A percentile compares a stretch with the other conserved stretches of the same genome.
Conservation (phyloP, 2,329 filamentous ascomycete species). For the Cordyceps militaris region DNA sequence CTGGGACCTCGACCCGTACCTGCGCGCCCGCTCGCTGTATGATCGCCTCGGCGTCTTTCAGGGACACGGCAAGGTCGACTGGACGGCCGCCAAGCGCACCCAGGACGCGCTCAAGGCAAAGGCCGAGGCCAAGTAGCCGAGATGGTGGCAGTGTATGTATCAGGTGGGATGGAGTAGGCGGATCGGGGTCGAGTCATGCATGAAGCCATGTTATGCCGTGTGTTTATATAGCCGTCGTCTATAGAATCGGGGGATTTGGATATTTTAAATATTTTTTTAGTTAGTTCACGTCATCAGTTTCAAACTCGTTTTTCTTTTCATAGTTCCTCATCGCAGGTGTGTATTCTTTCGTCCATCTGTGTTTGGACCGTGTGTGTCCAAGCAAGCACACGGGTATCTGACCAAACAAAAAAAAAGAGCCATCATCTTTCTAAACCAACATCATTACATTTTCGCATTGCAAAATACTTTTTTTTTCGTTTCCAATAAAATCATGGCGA, state of each 20-base stretch:
- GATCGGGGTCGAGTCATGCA: background rate
- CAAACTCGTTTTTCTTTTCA: background rate
- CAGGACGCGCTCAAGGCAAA: constrained; percentile 10
- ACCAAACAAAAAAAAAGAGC: constrained; percentile 5
- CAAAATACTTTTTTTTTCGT: background rate
- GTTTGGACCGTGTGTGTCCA: background rate
- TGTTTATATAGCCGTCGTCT: background rate
- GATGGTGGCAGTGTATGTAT: background rate
- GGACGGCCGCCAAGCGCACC: constrained; percentile 39
- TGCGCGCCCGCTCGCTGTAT: constrained; percentile 70
- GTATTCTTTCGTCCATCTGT: background rate
- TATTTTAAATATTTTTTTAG: background rate
- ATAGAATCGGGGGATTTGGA: background rate
- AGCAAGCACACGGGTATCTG: constrained; percentile 10
- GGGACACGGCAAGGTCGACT: constrained; percentile 57
- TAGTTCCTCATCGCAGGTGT: background rate
- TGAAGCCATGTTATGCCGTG: background rate
- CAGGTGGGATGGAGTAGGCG: background rate
- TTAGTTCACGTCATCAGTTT: background rate
- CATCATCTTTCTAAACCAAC: background rate
- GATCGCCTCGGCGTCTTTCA: constrained; percentile 67
- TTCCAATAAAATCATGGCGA: background rate
- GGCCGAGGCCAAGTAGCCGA: background rate
- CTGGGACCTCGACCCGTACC: constrained; percentile 76
- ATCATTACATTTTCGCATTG: constrained; percentile 3